Evolutionary conservation across 2,329 filamentous ascomycete species (phyloP), one percentile per base, ranked within the genome.

Genomic region (Alternaria angustiovoidea): DNA sequence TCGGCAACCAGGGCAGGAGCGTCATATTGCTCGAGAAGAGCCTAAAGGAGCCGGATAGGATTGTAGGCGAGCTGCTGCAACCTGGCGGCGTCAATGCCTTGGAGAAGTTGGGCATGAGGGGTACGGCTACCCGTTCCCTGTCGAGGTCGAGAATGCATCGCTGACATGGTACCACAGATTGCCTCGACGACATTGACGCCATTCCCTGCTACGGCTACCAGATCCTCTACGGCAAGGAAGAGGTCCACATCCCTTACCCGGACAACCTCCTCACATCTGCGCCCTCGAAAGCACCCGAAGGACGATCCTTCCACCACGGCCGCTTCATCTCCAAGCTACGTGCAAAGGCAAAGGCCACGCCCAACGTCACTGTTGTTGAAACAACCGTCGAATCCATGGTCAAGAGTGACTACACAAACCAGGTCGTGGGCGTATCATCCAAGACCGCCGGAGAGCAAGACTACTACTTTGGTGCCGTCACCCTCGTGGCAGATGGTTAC

Each of bases 31-130:
- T 99, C 51, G 95, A 99, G 82, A 87, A 88, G 72, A 96, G 89
- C 81, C 84, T 98, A 80, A 93, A 93, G 80, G 91, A 98, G 82
- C 95, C 95, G 20, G 91, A 98, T 81, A 89, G 95, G 65, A 99
- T 99, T 68, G 93, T 99, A 48, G 95, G 95, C 70, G 95, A 99
- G 82, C 82, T 99, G 66, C 83, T 99, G 70, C 95, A 99, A 80
- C 95, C 95, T 0, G 95, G 95, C 51, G 95, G 95, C 51, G 89
- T 97, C 34, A 84, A 87, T 53, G 91, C 95, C 7, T 84, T 99
- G 71, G 86, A 89, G 73, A 88, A 91, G 75, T 83, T 99, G 51
- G 95, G 95, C 3, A 81, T 99, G 65, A 85, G 83, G 55, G 70
- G 75, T 77, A 34, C 24, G 24, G 20, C 18, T 9, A 16, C 28